phyloP scores from a whole-genome alignment of 108 stramenopile genomes.

The Skeletonema tropicum region DNA sequence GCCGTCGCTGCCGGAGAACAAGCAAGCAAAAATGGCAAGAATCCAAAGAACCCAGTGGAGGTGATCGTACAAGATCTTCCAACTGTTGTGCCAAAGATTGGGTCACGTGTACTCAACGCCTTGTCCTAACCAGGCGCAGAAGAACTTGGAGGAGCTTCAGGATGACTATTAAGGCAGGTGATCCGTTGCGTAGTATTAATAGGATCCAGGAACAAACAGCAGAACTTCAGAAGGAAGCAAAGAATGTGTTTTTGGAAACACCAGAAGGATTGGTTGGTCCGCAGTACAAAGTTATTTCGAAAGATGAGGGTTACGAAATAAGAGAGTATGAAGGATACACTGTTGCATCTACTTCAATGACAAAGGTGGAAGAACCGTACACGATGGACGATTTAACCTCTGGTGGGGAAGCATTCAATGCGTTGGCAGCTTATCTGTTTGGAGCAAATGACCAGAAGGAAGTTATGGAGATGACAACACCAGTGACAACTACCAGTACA shows the following conservation, averaged over 20 bases:
- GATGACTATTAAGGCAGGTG: slow-evolving; percentile 61
- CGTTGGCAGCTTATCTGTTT: slow-evolving; percentile 91
- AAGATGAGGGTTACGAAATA: slow-evolving; percentile 76
- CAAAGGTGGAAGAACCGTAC: slow-evolving; percentile 54
- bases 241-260: slow-evolving; percentile 79
- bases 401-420: slow-evolving; percentile 83
- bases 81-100: slow-evolving; percentile 63
- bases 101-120: slow-evolving; percentile 67
- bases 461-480: slow-evolving; percentile 94
- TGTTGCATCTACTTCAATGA: slow-evolving; percentile 72
- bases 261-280: slow-evolving; percentile 85
- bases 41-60: slow-evolving; percentile 40
- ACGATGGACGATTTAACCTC: slow-evolving; percentile 58
- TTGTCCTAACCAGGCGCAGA: slow-evolving; percentile 70
- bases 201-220: slow-evolving; percentile 72
- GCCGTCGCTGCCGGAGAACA: slow-evolving; percentile 23
- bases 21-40: slow-evolving; percentile 17
- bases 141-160: slow-evolving; percentile 68
- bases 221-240: slow-evolving; percentile 68
- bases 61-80: slow-evolving; percentile 43
- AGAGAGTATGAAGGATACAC: slow-evolving; percentile 83
- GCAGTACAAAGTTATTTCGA: slow-evolving; percentile 64
- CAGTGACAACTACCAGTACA: slow-evolving; percentile 82
- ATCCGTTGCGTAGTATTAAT: slow-evolving; percentile 68
- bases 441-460: slow-evolving; percentile 84